These are phyloP conservation scores for Niebla homalea DNA, from an alignment of 495 filamentous ascomycete genomes.

Conservation along the genomic window DNA sequence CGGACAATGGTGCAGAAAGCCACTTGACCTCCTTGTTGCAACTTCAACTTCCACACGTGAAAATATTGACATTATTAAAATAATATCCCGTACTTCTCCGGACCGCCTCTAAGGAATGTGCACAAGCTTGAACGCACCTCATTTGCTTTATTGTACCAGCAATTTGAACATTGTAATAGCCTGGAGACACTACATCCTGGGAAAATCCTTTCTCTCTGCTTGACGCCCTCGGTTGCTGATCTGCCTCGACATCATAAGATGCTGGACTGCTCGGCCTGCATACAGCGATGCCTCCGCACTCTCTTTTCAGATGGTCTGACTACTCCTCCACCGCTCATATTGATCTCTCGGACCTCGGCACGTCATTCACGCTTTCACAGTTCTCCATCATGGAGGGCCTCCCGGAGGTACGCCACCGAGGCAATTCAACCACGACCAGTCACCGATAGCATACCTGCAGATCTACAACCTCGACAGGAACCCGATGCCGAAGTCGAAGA, in stretches of 20 bases:
- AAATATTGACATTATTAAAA: too few relatives aligned
- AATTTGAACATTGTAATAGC: not conserved
- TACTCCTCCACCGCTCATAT: not conserved
- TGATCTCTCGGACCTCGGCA: not conserved
- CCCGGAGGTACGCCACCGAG: conserved; percentile 1
- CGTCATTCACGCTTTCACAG: not conserved
- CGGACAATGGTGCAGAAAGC: too few relatives aligned
- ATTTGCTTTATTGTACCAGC: not conserved
- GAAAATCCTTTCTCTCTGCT: too few relatives aligned
- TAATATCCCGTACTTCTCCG: too few relatives aligned
- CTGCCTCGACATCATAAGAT: conserved; percentile 1
- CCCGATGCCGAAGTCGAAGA: not conserved
- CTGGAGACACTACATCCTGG: not conserved
- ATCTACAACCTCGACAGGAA: not conserved
- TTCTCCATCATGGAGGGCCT: not conserved
- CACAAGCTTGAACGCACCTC: too few relatives aligned
- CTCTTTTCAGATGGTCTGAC: conserved; percentile 3
- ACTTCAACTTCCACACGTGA: too few relatives aligned
- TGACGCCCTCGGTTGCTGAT: not conserved
- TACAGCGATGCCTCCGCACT: conserved; percentile 13
- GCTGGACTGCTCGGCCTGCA: conserved; percentile 18
- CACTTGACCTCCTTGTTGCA: too few relatives aligned
- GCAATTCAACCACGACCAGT: not conserved
- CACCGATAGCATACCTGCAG: not conserved
- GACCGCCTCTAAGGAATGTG: too few relatives aligned